phyloP scores from a whole-genome alignment of 2,329 filamentous ascomycete genomes.

The Fusarium sp. region DNA sequence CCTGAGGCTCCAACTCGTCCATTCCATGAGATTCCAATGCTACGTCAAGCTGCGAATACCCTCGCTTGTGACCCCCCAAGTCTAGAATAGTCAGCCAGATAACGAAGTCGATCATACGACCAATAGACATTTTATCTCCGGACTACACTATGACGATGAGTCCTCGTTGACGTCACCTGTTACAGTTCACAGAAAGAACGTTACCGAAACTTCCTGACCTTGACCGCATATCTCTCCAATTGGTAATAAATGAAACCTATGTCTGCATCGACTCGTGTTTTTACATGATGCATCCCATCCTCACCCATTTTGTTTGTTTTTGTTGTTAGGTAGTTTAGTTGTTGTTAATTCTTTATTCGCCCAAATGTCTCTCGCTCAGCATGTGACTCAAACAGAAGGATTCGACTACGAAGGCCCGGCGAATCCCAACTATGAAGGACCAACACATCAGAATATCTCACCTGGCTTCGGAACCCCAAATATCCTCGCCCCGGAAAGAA shows the following conservation, averaged over 20 bases:
- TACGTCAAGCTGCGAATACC: conserved; percentile 5
- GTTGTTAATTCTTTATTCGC: neutral
- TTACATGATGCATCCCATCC: neutral
- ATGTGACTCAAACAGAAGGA: conserved; percentile 57
- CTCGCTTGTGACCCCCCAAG: conserved; percentile 17
- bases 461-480: neutral
- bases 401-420: conserved; percentile 54
- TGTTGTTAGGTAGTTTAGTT: neutral
- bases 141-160: neutral
- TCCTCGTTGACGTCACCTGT: conserved; percentile 34
- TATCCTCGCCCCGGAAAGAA: neutral
- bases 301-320: too few relatives aligned
- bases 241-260: neutral
- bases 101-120: conserved; percentile 9
- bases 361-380: conserved; percentile 58
- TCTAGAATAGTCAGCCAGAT: neutral
- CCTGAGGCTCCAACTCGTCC: conserved; percentile 9
- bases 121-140: neutral
- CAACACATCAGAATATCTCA: neutral
- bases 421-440: conserved; percentile 34
- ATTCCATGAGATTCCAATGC: conserved; percentile 7
- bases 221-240: neutral
- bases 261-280: rapidly evolving
- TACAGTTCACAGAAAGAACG: conserved; percentile 11
- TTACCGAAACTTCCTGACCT: conserved; percentile 14